phyloP scores from a whole-genome alignment of 805 yeast species.

The Lipomyces starkeyi region DNA sequence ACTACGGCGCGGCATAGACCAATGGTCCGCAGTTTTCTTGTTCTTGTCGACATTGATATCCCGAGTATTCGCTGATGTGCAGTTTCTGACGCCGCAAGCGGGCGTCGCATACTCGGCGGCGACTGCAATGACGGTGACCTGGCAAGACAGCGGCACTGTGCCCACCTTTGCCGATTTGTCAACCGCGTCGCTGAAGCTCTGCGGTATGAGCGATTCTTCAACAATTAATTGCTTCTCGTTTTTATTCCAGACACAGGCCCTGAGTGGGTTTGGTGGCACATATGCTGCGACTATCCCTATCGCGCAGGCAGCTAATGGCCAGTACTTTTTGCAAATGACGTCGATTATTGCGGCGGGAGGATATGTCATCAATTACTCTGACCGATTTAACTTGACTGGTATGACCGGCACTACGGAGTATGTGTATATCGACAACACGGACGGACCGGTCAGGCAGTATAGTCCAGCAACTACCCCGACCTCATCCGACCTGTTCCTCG shows the following conservation, averaged over 20 bases:
- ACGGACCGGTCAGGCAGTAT: slow-evolving; percentile 51
- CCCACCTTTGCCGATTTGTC: slow-evolving; percentile 56
- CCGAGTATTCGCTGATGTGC: slow-evolving; percentile 56
- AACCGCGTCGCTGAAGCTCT: slow-evolving; percentile 59
- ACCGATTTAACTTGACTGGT: slow-evolving; percentile 66
- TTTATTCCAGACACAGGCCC: slow-evolving; percentile 45
- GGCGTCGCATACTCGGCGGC: slow-evolving; percentile 52
- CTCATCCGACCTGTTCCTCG: slow-evolving; percentile 58
- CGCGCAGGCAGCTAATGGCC: slow-evolving; percentile 63
- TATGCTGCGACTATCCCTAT: slow-evolving; percentile 49
- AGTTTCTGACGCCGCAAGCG: slow-evolving; percentile 51
- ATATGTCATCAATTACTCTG: slow-evolving; percentile 68
- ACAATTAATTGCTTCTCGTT: slow-evolving; percentile 45
- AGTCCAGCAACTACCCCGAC: slow-evolving; percentile 50
- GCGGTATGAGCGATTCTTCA: slow-evolving; percentile 66
- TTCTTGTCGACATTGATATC: background rate
- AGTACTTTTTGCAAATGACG: slow-evolving; percentile 72
- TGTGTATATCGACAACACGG: slow-evolving; percentile 56
- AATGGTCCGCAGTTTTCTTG: background rate
- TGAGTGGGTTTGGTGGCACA: slow-evolving; percentile 45
- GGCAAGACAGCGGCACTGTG: slow-evolving; percentile 61
- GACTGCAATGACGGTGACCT: slow-evolving; percentile 52
- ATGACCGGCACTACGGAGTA: slow-evolving; percentile 66
- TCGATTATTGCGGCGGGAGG: slow-evolving; percentile 53
- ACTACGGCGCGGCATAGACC: background rate